Evolutionary conservation across 1,139 yeast genomes (phyloP), one percentile per base, ranked within the genome.

Genomic region (Petasospora fabianii): DNA sequence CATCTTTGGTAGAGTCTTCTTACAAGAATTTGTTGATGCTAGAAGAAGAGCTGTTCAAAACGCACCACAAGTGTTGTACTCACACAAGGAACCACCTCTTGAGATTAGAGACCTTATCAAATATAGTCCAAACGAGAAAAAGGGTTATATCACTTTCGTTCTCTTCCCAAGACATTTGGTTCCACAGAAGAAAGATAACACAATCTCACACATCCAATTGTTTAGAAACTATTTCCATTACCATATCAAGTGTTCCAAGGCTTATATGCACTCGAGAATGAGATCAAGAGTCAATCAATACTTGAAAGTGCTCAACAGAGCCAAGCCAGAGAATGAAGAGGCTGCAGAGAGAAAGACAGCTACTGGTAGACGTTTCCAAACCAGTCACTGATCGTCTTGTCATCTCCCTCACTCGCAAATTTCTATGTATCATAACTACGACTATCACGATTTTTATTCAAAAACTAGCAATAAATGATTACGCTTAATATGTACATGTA

Each of bases 221-320:
- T 94, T 92, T 68, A 76, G 99, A 65, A 94, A 88, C 61, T 92
- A 90, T 66, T 90, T 92, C 83, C 98, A 92, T 64, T 92, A 90
- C 66, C 99, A 92, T 62, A 92, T 92, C 69, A 92, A 92, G 67
- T 90, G 97, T 63, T 88, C 96, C 47, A 92, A 92, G 72, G 97
- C 98, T 29, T 94, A 86, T 68, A 82, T 92, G 84, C 99, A 92
- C 66, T 87, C 96, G 42, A 80, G 99, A 72, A 92, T 92, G 98
- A 80, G 99, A 66, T 86, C 73, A 65, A 77, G 98, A 55, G 97
- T 92, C 30, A 80, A 84, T 53, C 95, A 94, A 57, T 92, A 90
- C 69, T 77, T 90, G 60, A 92, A 92, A 73, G 92, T 94, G 33
- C 78, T 92, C 67, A 92, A 94, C 70, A 77, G 99, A 59, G 98